phyloP scores from a whole-genome alignment of 345 rosid genomes.

The Cardiospermum halicacabum region DNA sequence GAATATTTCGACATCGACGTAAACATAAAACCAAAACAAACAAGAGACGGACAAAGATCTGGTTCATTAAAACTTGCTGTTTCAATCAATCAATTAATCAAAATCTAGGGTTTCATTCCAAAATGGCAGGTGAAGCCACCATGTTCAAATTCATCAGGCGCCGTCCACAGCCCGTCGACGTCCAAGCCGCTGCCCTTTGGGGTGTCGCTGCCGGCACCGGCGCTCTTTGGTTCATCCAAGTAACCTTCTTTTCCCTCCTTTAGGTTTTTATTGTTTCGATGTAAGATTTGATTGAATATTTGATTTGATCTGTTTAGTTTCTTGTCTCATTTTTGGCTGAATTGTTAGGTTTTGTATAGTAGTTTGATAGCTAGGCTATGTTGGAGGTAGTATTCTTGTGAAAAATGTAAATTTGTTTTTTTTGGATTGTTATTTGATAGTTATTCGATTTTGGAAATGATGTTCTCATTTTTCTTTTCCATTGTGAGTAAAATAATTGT shows the following conservation, averaged over 20 bases:
- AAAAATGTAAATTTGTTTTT: not conserved
- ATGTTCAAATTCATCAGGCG: constrained; percentile 39
- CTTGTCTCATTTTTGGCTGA: not conserved
- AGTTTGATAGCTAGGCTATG: not conserved
- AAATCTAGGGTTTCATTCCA: constrained; percentile 3
- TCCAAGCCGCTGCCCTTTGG: constrained; percentile 77
- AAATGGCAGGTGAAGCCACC: constrained; percentile 43
- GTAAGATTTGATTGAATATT: not conserved
- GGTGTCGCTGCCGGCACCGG: constrained; percentile 72
- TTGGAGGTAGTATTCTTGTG: not conserved
- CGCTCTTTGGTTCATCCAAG: constrained; percentile 78
- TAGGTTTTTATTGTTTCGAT: not conserved
- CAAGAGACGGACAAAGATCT: not conserved
- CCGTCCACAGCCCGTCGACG: constrained; percentile 55
- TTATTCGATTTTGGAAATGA: too few species aligned
- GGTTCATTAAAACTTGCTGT: not conserved
- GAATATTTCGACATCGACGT: constrained; percentile 1
- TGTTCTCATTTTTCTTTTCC: not conserved
- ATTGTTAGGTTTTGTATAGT: not conserved
- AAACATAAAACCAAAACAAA: not conserved
- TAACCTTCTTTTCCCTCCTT: constrained; percentile 15
- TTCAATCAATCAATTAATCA: not conserved
- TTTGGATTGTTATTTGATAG: not conserved
- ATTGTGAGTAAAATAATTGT: not conserved
- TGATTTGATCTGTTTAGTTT: not conserved